Conservation (phyloP, 192 early-diverging fungal genomes). For the Allomyces macrogynus region DNA sequence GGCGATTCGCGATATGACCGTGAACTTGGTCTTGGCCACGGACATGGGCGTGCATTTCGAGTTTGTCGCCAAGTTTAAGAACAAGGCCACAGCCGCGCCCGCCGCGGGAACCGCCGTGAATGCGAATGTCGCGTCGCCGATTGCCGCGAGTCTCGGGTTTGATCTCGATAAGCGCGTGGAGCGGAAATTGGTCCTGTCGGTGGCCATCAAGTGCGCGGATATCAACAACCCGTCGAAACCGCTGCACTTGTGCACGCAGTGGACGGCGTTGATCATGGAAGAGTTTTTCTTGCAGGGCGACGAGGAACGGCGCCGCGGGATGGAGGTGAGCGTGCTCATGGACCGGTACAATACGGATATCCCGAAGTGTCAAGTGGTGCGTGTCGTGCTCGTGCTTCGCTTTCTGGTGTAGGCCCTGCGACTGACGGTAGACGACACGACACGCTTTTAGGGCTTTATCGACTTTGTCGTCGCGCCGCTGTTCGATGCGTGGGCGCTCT, state of each 20-base stretch:
- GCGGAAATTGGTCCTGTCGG: slow-evolving; percentile 11
- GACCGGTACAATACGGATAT: slow-evolving; percentile 26
- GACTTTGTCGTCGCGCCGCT: slow-evolving; percentile 24
- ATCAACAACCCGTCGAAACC: slow-evolving; percentile 30
- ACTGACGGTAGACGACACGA: background rate
- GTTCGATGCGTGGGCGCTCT: slow-evolving; percentile 18
- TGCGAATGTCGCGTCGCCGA: background rate
- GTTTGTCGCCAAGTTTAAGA: slow-evolving; percentile 29
- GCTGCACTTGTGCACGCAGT: slow-evolving; percentile 10
- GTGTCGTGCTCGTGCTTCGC: background rate
- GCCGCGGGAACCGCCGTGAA: background rate
- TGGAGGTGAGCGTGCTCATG: slow-evolving; percentile 28
- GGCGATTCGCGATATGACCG: slow-evolving; percentile 16
- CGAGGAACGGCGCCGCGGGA: slow-evolving; percentile 17
- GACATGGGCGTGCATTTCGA: slow-evolving; percentile 34
- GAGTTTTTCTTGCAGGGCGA: slow-evolving; percentile 33
- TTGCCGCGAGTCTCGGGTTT: slow-evolving; percentile 3
- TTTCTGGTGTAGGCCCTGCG: background rate
- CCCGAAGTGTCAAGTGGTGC: slow-evolving; percentile 32
- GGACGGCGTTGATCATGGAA: slow-evolving; percentile 27
- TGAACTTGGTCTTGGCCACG: slow-evolving; percentile 28
- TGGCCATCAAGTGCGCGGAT: slow-evolving; percentile 34
- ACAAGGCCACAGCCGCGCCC: slow-evolving; percentile 7
- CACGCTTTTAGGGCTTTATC: slow-evolving; percentile 22
- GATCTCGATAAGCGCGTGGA: slow-evolving; percentile 16